Conservation (phyloP, 768 basidiomycete genomes). For the Leccinum subgranulosum region DNA sequence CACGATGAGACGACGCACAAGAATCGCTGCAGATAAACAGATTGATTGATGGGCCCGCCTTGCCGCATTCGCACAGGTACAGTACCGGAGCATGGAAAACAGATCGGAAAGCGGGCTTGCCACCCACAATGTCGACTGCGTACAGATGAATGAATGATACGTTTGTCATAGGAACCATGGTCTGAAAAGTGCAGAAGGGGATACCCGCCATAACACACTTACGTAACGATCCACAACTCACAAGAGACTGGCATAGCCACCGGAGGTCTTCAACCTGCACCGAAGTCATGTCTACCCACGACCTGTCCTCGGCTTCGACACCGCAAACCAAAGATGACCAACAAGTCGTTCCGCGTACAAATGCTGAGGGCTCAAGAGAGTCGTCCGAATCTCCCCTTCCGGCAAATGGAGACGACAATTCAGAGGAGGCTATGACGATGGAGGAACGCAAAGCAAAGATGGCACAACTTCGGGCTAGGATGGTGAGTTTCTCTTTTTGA, state of each 20-base stretch:
- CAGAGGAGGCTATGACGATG: slow-evolving; percentile 41
- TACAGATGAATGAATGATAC: no score
- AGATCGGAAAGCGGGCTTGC: no score
- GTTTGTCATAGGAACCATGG: no score
- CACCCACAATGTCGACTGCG: no score
- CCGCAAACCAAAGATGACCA: background rate
- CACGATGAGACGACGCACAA: background rate
- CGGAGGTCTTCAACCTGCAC: background rate
- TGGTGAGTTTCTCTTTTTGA: slow-evolving; percentile 48
- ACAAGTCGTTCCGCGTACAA: slow-evolving; percentile 1
- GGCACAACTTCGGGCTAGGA: slow-evolving; percentile 69
- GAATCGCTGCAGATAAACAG: background rate
- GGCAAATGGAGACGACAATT: slow-evolving; percentile 16
- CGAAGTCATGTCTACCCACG: slow-evolving; percentile 11
- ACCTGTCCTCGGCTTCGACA: slow-evolving; percentile 2
- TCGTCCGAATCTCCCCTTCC: slow-evolving; percentile 22
- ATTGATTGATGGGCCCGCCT: background rate
- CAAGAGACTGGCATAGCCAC: background rate
- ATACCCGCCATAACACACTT: background rate
- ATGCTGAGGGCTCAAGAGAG: slow-evolving; percentile 28
- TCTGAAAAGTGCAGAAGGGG: no score
- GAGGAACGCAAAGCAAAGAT: slow-evolving; percentile 77
- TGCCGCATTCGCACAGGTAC: slow-evolving; percentile 1
- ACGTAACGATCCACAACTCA: slow-evolving; percentile 5
- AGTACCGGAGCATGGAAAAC: no score